Percentiles rank a stretch among this genome's conserved stretches.
Conservation (phyloP, 352 stramenopile species). For the Globisporangium spiculum region DNA sequence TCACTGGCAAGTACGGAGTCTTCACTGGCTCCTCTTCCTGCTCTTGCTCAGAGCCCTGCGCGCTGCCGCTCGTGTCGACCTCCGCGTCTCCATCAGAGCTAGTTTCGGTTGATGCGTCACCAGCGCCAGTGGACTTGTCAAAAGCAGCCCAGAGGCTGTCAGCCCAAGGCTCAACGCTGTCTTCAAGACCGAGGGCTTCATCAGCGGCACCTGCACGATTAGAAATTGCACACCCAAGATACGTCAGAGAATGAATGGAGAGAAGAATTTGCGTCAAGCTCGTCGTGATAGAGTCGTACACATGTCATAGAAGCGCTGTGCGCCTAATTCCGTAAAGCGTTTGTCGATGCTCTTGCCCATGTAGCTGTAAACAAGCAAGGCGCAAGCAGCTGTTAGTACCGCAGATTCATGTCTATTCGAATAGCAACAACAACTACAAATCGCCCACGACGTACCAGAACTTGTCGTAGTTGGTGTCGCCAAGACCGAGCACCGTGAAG, state of each 20-base stretch:
- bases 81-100: conserved; percentile 20
- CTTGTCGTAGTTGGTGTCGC: conserved; percentile 97
- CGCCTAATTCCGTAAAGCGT: conserved; percentile 87
- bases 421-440: background rate
- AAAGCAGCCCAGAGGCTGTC: conserved; percentile 55
- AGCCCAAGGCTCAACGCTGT: conserved; percentile 93
- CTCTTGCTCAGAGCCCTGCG: background rate
- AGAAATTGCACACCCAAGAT: background rate
- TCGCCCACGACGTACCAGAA: conserved; percentile 75
- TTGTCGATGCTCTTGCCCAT: conserved; percentile 90
- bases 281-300: conserved; percentile 19
- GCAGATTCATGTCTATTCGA: background rate
- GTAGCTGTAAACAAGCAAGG: conserved; percentile 35
- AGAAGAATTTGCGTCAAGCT: background rate
- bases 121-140: conserved; percentile 29
- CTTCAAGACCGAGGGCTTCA: conserved; percentile 93
- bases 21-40: background rate
- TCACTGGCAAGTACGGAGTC: conserved; percentile 32
- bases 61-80: background rate
- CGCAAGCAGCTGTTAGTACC: background rate
- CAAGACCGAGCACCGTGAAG: conserved; percentile 91
- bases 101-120: conserved; percentile 21
- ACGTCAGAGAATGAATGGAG: background rate
- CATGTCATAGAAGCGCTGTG: conserved; percentile 67
- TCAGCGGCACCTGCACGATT: conserved; percentile 74